Evolutionary conservation across 2,329 filamentous ascomycete species (phyloP).

Genomic region (Fusarium annulatum): DNA sequence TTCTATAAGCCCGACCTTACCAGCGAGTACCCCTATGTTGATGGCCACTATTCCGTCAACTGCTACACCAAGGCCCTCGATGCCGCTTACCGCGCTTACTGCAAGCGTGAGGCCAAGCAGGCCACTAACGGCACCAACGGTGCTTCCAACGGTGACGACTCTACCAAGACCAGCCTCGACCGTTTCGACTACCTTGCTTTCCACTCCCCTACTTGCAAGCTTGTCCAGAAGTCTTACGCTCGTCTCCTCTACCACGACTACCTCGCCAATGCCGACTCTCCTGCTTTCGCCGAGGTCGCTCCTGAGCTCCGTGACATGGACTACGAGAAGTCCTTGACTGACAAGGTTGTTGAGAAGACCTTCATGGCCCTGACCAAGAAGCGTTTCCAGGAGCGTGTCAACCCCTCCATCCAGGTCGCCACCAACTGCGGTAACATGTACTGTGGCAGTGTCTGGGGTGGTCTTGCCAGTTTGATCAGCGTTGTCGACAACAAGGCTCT

Average conservation of each 20-base stretch:
- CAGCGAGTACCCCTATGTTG: slow-evolving; percentile 87
- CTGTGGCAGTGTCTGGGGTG: slow-evolving; percentile 79
- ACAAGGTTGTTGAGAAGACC: slow-evolving; percentile 87
- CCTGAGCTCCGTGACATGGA: slow-evolving; percentile 81
- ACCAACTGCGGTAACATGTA: slow-evolving; percentile 80
- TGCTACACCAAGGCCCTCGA: slow-evolving; percentile 87
- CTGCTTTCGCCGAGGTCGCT: slow-evolving; percentile 78
- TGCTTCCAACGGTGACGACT: slow-evolving; percentile 56
- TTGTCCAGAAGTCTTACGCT: slow-evolving; percentile 86
- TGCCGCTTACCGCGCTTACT: slow-evolving; percentile 83
- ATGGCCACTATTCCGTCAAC: slow-evolving; percentile 83
- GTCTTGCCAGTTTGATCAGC: slow-evolving; percentile 76
- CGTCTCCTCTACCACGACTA: slow-evolving; percentile 89
- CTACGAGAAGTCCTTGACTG: slow-evolving; percentile 81
- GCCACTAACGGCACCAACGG: slow-evolving; percentile 68
- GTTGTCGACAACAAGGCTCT: slow-evolving; percentile 71
- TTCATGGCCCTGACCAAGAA: slow-evolving; percentile 89
- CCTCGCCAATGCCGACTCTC: slow-evolving; percentile 73
- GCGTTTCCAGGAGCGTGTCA: slow-evolving; percentile 81
- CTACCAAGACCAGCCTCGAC: slow-evolving; percentile 73
- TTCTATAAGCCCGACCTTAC: slow-evolving; percentile 92
- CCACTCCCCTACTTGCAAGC: slow-evolving; percentile 88
- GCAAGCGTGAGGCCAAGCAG: slow-evolving; percentile 73
- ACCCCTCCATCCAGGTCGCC: slow-evolving; percentile 78
- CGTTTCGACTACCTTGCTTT: slow-evolving; percentile 87